Percentiles rank a stretch among this genome's conserved stretches.
Evolutionary conservation across 306 rosid genomes (phyloP).

Genomic region (Vigna hirtella): DNA sequence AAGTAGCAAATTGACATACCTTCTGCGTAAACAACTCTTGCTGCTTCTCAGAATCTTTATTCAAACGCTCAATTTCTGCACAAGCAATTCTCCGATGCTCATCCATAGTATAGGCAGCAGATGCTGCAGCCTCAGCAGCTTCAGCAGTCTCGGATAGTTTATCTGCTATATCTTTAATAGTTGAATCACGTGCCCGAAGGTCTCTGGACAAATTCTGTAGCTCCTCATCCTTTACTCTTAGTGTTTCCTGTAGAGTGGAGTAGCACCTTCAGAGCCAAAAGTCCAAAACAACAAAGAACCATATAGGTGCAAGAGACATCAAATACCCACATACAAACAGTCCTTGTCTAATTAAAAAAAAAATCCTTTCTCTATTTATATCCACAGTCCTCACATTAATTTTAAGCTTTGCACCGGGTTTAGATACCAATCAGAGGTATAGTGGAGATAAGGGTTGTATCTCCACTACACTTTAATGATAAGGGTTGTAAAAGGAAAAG

Average conservation of each 20-base stretch:
- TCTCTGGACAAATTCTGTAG: slow-evolving; percentile 92
- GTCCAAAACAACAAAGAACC: slow-evolving; percentile 36
- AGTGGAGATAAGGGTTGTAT: too few relatives aligned
- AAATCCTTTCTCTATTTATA: not conserved
- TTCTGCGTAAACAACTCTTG: slow-evolving; percentile 63
- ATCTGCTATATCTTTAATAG: slow-evolving; percentile 92
- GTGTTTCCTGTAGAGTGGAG: slow-evolving; percentile 74
- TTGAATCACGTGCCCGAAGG: slow-evolving; percentile 91
- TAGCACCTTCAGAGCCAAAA: slow-evolving; percentile 38
- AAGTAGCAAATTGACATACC: slow-evolving; percentile 52
- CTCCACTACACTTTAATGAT: too few relatives aligned
- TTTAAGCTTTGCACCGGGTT: too few relatives aligned
- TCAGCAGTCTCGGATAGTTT: slow-evolving; percentile 96
- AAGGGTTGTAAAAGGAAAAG: too few relatives aligned
- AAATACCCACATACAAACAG: slow-evolving; percentile 16
- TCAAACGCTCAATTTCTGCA: slow-evolving; percentile 78
- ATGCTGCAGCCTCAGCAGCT: slow-evolving; percentile 99
- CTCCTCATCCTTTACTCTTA: slow-evolving; percentile 94
- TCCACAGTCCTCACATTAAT: not conserved
- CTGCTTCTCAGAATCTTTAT: slow-evolving; percentile 66
- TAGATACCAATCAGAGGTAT: too few relatives aligned
- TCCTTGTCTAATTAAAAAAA: slow-evolving; percentile 22
- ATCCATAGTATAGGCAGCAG: slow-evolving; percentile 92
- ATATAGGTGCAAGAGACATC: slow-evolving; percentile 20
- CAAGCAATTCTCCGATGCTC: slow-evolving; percentile 85